Percentiles rank a stretch among this genome's conserved stretches.
Conservation (phyloP, 1,284 basidiomycete genomes). For the Blastosporella zonata region DNA sequence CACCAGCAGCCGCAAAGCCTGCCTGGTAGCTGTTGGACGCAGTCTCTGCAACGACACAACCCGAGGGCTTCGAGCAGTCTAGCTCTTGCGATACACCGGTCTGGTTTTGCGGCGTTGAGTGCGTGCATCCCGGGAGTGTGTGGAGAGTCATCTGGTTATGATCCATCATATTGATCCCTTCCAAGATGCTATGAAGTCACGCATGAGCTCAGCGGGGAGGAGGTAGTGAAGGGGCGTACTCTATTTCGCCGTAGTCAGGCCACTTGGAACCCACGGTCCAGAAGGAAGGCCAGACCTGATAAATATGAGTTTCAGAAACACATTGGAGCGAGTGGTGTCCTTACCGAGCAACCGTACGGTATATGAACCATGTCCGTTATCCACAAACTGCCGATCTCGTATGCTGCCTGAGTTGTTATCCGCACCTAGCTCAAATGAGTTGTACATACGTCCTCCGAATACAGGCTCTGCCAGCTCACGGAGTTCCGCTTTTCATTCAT, state of each 20-base stretch:
- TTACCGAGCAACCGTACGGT: constrained; percentile 53
- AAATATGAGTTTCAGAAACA: neutral
- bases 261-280: constrained; percentile 54
- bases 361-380: constrained; percentile 60
- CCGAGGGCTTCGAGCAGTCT: constrained; percentile 44
- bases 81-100: constrained; percentile 31
- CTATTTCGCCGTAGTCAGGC: constrained; percentile 58
- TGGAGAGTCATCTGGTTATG: constrained; percentile 46
- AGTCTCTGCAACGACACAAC: constrained; percentile 55
- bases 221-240: constrained; percentile 26
- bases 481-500: constrained; percentile 56
- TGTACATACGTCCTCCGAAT: neutral
- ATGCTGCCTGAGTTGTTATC: constrained; percentile 46
- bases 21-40: constrained; percentile 50
- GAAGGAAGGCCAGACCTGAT: constrained; percentile 50
- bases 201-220: neutral
- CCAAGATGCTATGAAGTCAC: constrained; percentile 39
- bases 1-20: constrained; percentile 55
- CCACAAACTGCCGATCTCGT: constrained; percentile 54
- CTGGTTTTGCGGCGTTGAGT: constrained; percentile 30
- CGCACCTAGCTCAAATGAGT: constrained; percentile 36
- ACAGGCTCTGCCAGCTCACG: constrained; percentile 34
- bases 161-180: constrained; percentile 43
- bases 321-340: constrained; percentile 11
- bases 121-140: constrained; percentile 35